phyloP scores from a whole-genome alignment of 1,284 basidiomycete genomes.

The Ceratobasidium sp. region DNA sequence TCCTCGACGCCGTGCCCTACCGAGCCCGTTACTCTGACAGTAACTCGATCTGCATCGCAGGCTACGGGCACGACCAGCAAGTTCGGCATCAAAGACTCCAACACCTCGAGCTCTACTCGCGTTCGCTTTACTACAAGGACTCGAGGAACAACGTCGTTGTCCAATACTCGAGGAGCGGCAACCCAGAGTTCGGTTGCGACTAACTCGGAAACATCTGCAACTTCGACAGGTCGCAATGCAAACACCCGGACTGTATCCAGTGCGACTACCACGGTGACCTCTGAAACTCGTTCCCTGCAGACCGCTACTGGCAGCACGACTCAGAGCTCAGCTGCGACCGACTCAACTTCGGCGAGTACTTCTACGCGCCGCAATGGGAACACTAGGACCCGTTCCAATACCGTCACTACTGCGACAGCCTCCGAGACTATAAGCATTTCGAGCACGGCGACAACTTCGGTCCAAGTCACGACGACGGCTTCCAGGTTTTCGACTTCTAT shows the following conservation, averaged over 20 bases:
- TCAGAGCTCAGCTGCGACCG: neutral
- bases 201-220: neutral
- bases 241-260: neutral
- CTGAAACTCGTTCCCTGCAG: too few species aligned
- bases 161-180: neutral
- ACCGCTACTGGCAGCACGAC: too few species aligned
- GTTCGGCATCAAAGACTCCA: constrained; percentile 24
- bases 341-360: neutral
- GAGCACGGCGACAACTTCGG: constrained; percentile 19
- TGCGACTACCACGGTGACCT: too few species aligned
- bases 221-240: neutral
- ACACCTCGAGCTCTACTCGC: neutral
- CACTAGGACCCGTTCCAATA: neutral
- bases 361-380: constrained; percentile 13
- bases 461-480: constrained; percentile 45
- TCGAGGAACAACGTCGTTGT: constrained; percentile 19
- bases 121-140: constrained; percentile 24
- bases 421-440: constrained; percentile 15
- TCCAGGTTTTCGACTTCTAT: constrained; percentile 23
- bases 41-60: constrained; percentile 32
- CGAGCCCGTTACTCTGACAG: constrained; percentile 39
- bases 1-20: constrained; percentile 35
- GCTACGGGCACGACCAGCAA: constrained; percentile 12
- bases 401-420: neutral
- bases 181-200: neutral